Conservation (phyloP, 2,329 filamentous ascomycete species). For the Aureobasidium mangrovei region DNA sequence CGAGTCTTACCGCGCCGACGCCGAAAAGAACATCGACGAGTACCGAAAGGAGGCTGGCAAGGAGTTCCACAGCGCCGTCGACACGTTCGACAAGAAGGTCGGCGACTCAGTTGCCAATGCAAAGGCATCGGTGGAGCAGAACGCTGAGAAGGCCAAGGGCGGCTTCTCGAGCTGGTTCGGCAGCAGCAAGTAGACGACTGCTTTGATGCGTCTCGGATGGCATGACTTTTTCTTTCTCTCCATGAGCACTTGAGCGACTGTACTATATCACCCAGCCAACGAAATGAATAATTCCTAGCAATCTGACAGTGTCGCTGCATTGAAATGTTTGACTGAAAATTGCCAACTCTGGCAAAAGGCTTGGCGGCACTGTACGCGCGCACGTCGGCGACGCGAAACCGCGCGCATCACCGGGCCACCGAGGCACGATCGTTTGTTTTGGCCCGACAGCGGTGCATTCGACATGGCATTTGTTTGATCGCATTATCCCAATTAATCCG, state of each 20-base stretch:
- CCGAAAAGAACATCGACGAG: slow-evolving; percentile 54
- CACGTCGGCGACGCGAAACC: background rate
- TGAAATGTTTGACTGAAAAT: too few species aligned
- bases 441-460: background rate
- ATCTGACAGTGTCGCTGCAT: background rate
- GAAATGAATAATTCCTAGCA: slow-evolving; percentile 1
- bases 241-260: slow-evolving; percentile 12
- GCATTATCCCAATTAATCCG: background rate
- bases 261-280: background rate
- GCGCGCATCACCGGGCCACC: slow-evolving; percentile 13
- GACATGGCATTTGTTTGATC: slow-evolving; percentile 8
- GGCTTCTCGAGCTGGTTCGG: slow-evolving; percentile 79
- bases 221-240: slow-evolving; percentile 1
- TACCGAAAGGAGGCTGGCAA: slow-evolving; percentile 54
- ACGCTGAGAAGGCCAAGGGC: slow-evolving; percentile 72
- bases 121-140: slow-evolving; percentile 41
- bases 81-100: slow-evolving; percentile 75
- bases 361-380: slow-evolving; percentile 7
- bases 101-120: slow-evolving; percentile 27
- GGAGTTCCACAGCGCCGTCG: slow-evolving; percentile 47
- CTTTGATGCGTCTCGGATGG: background rate
- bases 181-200: slow-evolving; percentile 25
- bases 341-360: background rate
- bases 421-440: slow-evolving; percentile 2
- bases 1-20: slow-evolving; percentile 41